phyloP scores from a whole-genome alignment of 768 basidiomycete species.

The Phanerodontia chrysosporium region DNA sequence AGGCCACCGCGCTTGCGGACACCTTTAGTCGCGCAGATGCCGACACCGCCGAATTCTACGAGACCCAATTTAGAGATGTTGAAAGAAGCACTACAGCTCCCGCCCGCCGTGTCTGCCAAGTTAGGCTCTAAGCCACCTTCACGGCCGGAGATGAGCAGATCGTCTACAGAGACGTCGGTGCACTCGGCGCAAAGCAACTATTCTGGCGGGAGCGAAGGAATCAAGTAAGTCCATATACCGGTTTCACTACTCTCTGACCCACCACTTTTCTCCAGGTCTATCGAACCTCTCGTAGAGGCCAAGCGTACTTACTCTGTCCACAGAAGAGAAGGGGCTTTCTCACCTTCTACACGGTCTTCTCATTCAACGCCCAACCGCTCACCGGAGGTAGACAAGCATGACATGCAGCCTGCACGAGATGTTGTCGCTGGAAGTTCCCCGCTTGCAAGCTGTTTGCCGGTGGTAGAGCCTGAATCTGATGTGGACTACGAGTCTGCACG shows the following conservation, averaged over 20 bases:
- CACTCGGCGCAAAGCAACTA: background rate
- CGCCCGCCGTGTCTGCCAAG: conserved; percentile 37
- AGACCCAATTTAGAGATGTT: conserved; percentile 47
- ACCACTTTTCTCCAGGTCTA: background rate
- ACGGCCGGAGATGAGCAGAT: conserved; percentile 17
- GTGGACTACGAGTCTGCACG: background rate
- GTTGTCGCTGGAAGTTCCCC: background rate
- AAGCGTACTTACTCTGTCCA: conserved; percentile 23
- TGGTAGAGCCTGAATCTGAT: conserved; percentile 3
- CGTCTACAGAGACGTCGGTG: background rate
- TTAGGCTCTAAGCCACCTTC: conserved; percentile 30
- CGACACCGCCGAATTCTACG: conserved; percentile 6
- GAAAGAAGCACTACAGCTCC: conserved; percentile 57
- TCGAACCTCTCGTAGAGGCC: background rate
- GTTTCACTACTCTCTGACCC: background rate
- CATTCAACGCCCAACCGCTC: conserved; percentile 2
- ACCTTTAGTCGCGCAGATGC: conserved; percentile 26
- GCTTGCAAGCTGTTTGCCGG: background rate
- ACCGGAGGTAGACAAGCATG: background rate
- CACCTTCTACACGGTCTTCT: conserved; percentile 29
- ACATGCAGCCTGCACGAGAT: background rate
- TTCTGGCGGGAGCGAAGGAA: conserved; percentile 24
- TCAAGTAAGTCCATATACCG: conserved; percentile 11
- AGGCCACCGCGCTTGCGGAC: conserved; percentile 43
- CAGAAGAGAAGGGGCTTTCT: conserved; percentile 63